Evolutionary conservation across 1,284 basidiomycete genomes (phyloP).

Genomic region (Golubevia sp.): DNA sequence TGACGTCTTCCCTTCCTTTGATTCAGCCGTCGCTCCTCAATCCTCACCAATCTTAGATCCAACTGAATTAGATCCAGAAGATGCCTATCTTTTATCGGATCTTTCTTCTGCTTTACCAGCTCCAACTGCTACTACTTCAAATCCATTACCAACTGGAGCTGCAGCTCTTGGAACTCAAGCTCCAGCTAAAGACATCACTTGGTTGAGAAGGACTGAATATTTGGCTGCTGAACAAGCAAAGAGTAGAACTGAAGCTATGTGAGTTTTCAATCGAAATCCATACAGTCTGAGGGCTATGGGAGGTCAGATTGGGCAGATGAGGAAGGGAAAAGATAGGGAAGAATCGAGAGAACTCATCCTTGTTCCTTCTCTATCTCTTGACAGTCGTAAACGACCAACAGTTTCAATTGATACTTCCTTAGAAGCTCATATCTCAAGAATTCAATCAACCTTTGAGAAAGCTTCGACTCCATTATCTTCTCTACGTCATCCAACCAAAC

Average conservation of each 20-base stretch:
- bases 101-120: slow-evolving; percentile 26
- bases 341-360: background rate
- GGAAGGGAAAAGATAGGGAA: no score
- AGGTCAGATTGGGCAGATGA: no score
- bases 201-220: slow-evolving; percentile 57
- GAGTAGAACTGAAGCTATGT: slow-evolving; percentile 17
- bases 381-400: slow-evolving; percentile 20
- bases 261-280: no score
- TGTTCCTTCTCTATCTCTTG: background rate
- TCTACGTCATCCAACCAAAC: slow-evolving; percentile 51
- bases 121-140: slow-evolving; percentile 11
- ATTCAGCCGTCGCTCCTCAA: background rate
- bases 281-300: no score
- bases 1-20: slow-evolving; percentile 4
- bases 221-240: slow-evolving; percentile 45
- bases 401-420: slow-evolving; percentile 40
- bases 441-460: slow-evolving; percentile 43
- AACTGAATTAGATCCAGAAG: slow-evolving; percentile 36
- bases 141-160: background rate
- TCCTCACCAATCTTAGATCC: slow-evolving; percentile 13
- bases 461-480: slow-evolving; percentile 31
- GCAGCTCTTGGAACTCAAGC: no score
- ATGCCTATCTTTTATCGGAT: slow-evolving; percentile 49
- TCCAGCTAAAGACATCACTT: slow-evolving; percentile 43
- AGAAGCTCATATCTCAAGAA: slow-evolving; percentile 45